These are phyloP conservation scores for Ceratobasidium sp. DNA, from an alignment of 1,284 basidiomycete species.

Conservation along the genomic window DNA sequence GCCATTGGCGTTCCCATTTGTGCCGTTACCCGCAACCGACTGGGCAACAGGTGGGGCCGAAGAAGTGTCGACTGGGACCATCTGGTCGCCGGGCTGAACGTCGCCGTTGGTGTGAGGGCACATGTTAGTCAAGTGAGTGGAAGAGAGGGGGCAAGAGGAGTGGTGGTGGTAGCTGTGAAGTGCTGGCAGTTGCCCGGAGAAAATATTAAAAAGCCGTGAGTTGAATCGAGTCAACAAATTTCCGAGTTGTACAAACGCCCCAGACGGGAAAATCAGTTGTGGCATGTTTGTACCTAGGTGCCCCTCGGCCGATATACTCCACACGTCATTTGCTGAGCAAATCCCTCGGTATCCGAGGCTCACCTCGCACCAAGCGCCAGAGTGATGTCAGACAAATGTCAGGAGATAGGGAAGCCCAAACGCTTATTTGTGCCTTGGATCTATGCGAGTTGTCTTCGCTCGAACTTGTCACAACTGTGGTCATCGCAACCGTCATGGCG, in stretches of 20 bases:
- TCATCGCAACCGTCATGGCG: not conserved
- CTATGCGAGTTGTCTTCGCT: too few species aligned
- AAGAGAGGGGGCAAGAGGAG: conserved; percentile 38
- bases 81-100: conserved; percentile 58
- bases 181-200: conserved; percentile 24
- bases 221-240: conserved; percentile 36
- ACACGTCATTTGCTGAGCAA: not conserved
- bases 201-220: conserved; percentile 28
- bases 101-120: conserved; percentile 69
- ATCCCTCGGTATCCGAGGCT: not conserved
- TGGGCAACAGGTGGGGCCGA: conserved; percentile 46
- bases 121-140: conserved; percentile 54
- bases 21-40: conserved; percentile 48
- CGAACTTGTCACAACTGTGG: not conserved
- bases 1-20: conserved; percentile 53
- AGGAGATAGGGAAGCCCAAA: too few species aligned
- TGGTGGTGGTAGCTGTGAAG: conserved; percentile 35
- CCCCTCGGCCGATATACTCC: conserved; percentile 30
- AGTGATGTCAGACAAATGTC: not conserved
- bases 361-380: not conserved
- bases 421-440: too few species aligned
- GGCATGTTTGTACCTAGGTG: conserved; percentile 12
- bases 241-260: conserved; percentile 23
- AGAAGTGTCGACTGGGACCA: conserved; percentile 67
- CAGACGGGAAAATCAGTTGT: conserved; percentile 16